Percentiles rank a stretch among this genome's conserved stretches.
phyloP scores from a whole-genome alignment of 441 rosid genomes.

The Macaranga tanarius region DNA sequence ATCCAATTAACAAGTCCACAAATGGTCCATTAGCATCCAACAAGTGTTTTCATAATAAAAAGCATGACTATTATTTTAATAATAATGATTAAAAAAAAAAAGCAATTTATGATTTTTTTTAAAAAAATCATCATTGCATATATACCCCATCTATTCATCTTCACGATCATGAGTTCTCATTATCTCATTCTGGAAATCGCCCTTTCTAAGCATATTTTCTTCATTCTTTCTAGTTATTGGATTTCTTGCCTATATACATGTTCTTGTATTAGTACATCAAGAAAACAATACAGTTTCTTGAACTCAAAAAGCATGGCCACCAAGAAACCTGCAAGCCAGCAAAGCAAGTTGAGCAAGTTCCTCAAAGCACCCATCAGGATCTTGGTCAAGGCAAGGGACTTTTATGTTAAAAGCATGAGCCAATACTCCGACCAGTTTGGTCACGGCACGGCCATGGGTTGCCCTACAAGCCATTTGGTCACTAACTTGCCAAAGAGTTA shows the following conservation, averaged over 20 bases:
- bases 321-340: conserved; percentile 29
- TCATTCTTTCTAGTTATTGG: background rate
- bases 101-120: background rate
- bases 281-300: background rate
- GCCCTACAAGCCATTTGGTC: conserved; percentile 39
- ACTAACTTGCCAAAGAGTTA: conserved; percentile 46
- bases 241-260: background rate
- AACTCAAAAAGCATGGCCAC: background rate
- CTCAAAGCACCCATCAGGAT: conserved; percentile 46
- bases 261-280: background rate
- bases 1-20: background rate
- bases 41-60: too few species aligned
- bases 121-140: background rate
- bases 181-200: background rate
- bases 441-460: conserved; percentile 35
- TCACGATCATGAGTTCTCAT: background rate
- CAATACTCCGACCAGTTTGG: conserved; percentile 45
- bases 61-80: background rate
- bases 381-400: conserved; percentile 48
- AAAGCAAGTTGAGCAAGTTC: conserved; percentile 32
- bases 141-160: background rate
- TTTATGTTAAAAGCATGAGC: conserved; percentile 51
- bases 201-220: background rate
- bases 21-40: background rate
- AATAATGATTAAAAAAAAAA: background rate